Conservation (phyloP, 257 asterid species). For the Linderniella brevidens region DNA sequence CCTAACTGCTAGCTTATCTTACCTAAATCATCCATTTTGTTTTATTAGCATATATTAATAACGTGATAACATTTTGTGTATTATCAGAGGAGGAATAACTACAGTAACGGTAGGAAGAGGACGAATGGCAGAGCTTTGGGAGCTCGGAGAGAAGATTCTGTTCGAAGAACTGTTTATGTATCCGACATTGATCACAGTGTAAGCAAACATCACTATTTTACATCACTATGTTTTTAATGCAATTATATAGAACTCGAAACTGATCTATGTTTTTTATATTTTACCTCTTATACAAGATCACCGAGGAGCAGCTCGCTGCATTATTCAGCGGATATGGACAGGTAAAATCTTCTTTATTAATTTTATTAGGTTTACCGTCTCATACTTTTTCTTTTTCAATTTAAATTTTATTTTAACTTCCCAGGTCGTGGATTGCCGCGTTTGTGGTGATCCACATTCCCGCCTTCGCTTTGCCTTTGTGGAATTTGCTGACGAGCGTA, state of each 20-base stretch:
- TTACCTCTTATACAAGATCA: conserved; percentile 28
- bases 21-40: not conserved
- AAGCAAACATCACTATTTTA: conserved; percentile 14
- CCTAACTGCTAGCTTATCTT: not conserved
- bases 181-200: conserved; percentile 80
- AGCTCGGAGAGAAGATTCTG: conserved; percentile 83
- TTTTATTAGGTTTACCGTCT: not conserved
- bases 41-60: conserved; percentile 1
- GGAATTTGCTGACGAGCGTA: conserved; percentile 85
- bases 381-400: not conserved
- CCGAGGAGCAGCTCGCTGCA: conserved; percentile 87
- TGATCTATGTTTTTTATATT: conserved; percentile 13
- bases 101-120: conserved; percentile 48
- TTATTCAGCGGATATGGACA: conserved; percentile 70
- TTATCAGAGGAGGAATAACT: conserved; percentile 51
- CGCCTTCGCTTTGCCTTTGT: conserved; percentile 98
- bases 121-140: conserved; percentile 52
- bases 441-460: conserved; percentile 97
- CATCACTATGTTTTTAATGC: not conserved
- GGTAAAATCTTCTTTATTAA: conserved; percentile 17
- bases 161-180: conserved; percentile 84
- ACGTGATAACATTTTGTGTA: conserved; percentile 5
- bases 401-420: conserved; percentile 9
- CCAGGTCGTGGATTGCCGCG: conserved; percentile 95
- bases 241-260: conserved; percentile 4